A percentile compares a stretch with the other conserved stretches of the same genome.
Evolutionary conservation across 257 asterid genomes (phyloP).

Genomic region (Solanum tacnaense): DNA sequence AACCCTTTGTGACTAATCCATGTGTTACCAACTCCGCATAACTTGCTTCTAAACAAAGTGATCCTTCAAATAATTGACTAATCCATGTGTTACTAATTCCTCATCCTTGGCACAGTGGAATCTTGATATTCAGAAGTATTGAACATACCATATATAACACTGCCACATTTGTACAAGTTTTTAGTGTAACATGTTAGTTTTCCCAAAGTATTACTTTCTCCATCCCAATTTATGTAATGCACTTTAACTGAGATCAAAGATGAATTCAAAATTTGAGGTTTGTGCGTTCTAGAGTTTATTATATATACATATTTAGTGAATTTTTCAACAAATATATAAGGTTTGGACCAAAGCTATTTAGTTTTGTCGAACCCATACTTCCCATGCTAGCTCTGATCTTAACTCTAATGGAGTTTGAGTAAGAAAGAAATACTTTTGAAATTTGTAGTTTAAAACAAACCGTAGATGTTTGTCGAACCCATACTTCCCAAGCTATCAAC

Average conservation of each 20-base stretch:
- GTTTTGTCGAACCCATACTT: not conserved
- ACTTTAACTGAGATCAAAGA: not conserved
- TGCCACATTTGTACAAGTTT: not conserved
- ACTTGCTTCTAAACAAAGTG: not conserved
- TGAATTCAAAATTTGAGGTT: not conserved
- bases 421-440: not conserved
- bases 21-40: not conserved
- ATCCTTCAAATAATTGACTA: not conserved
- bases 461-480: not conserved
- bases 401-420: not conserved
- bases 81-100: not conserved
- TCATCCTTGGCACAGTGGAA: not conserved
- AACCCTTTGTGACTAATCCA: not conserved
- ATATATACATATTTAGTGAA: not conserved
- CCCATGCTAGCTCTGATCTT: not conserved
- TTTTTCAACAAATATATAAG: not conserved
- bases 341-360: not conserved
- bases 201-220: not conserved
- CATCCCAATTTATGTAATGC: not conserved
- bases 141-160: not conserved
- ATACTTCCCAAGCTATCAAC: constrained; percentile 68
- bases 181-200: not conserved
- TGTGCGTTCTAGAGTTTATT: not conserved
- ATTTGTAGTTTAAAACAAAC: too few relatives aligned
- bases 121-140: not conserved